Percentiles rank a stretch among this genome's conserved stretches.
Conservation (phyloP, 2,329 filamentous ascomycete genomes). For the Fusarium sublunatum region DNA sequence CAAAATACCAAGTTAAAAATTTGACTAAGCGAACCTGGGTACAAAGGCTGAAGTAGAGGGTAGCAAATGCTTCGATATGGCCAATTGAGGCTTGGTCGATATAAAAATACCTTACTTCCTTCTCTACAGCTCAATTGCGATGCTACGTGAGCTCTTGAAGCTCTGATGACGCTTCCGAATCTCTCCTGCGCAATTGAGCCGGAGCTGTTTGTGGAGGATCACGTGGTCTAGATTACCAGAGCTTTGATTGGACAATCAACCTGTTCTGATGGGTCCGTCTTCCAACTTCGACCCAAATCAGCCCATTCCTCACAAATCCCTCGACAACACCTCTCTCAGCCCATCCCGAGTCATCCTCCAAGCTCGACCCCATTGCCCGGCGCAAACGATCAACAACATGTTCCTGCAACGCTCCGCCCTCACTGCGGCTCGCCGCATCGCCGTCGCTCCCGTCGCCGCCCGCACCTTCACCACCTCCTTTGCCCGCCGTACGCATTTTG, state of each 20-base stretch:
- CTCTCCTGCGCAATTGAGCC: slow-evolving; percentile 31
- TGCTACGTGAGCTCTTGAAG: slow-evolving; percentile 15
- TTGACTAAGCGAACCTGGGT: not conserved
- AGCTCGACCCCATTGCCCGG: slow-evolving; percentile 40
- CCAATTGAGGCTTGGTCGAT: accelerated
- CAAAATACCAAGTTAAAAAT: not conserved
- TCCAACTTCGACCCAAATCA: slow-evolving; percentile 56
- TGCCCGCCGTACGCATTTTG: slow-evolving; percentile 66
- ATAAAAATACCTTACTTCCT: not conserved
- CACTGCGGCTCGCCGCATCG: slow-evolving; percentile 69
- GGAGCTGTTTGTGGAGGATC: slow-evolving; percentile 41
- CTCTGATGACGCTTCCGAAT: slow-evolving; percentile 25
- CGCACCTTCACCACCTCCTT: slow-evolving; percentile 71
- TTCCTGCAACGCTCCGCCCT: slow-evolving; percentile 73
- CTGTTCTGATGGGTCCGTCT: slow-evolving; percentile 46
- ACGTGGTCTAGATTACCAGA: slow-evolving; percentile 47
- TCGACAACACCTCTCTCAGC: slow-evolving; percentile 51
- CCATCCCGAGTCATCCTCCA: slow-evolving; percentile 39
- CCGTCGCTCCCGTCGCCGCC: slow-evolving; percentile 63
- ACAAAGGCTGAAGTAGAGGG: not conserved
- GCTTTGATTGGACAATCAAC: slow-evolving; percentile 53
- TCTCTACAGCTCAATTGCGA: not conserved
- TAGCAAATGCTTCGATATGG: not conserved
- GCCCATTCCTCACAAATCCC: slow-evolving; percentile 61
- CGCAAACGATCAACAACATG: slow-evolving; percentile 55